phyloP scores from a whole-genome alignment of 2,329 filamentous ascomycete genomes.

The Westerdykella sp. region DNA sequence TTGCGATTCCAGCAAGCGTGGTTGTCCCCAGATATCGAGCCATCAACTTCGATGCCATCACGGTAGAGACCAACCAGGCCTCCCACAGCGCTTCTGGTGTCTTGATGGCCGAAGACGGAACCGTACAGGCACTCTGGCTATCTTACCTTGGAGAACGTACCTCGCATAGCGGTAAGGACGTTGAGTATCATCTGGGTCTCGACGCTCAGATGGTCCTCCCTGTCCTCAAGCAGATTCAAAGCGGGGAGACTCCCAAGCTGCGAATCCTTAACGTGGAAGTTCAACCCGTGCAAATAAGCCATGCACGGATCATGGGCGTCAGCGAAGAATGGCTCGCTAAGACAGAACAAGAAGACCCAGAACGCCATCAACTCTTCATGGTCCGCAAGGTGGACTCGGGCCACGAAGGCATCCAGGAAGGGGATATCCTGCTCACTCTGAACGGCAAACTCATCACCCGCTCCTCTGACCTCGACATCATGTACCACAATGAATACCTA shows the following conservation, averaged over 20 bases:
- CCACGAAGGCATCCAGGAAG: conserved; percentile 67
- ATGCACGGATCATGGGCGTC: conserved; percentile 94
- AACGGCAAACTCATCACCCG: conserved; percentile 90
- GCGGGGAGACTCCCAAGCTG: conserved; percentile 70
- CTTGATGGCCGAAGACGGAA: conserved; percentile 79
- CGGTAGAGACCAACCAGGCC: conserved; percentile 87
- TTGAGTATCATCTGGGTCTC: conserved; percentile 93
- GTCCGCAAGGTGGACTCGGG: conserved; percentile 79
- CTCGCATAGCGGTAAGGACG: conserved; percentile 72
- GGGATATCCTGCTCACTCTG: conserved; percentile 84
- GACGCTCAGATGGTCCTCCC: conserved; percentile 83
- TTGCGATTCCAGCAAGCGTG: conserved; percentile 90
- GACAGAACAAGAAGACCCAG: conserved; percentile 80
- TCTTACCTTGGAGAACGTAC: conserved; percentile 91
- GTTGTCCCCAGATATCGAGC: conserved; percentile 88
- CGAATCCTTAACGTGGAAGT: conserved; percentile 93
- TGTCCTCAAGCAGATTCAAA: conserved; percentile 79
- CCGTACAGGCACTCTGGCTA: conserved; percentile 91
- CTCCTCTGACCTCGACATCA: conserved; percentile 87
- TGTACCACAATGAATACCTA: conserved; percentile 83
- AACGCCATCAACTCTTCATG: conserved; percentile 97
- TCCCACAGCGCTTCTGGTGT: conserved; percentile 92
- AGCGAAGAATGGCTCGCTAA: conserved; percentile 92
- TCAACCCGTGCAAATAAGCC: conserved; percentile 91
- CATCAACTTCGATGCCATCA: conserved; percentile 94